Evolutionary conservation across 768 basidiomycete species (phyloP), one percentile per base, ranked within the genome.

Genomic region (Collybiopsis confluens): DNA sequence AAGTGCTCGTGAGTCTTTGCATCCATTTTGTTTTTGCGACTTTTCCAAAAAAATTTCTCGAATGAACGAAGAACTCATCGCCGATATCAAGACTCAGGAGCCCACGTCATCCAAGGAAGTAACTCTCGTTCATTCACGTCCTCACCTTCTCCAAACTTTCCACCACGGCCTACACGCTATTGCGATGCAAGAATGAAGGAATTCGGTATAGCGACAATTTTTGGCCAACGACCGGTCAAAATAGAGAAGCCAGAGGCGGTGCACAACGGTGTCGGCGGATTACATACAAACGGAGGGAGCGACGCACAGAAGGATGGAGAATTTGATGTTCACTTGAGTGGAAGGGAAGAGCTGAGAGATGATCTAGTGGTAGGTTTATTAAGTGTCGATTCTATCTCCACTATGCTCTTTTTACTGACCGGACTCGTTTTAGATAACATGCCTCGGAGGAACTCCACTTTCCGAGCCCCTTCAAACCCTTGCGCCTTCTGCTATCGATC

Each of bases 21-120:
- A 16, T 27, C 23, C 27, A 30, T 11, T 21, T 20, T 11, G n/a
- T 56, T 42, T 41, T 4, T 35, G 26, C 30, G 3, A 13, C 16
- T 33, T 7, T 11, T 58, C n/a, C n/a, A n/a, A n/a, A n/a, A n/a
- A n/a, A n/a, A n/a, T n/a, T n/a, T n/a, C n/a, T n/a, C n/a, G n/a
- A n/a, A n/a, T n/a, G n/a, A n/a, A n/a, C n/a, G n/a, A n/a, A 80
- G 78, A 79, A 52, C 70, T 76, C 56, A 76, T 74, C 0, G 66
- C 70, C 15, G 79, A 80, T 55, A 73, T 78, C 30, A 70, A 71
- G 40, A 70, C 56, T 23, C 52, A 69, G 24, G 54, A 71, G 6
- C 72, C 71, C 56, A 76, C 77, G 1, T 7, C 6, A 0, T 50
- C 57, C 16, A 76, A 75, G 59, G 55, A 57, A 1, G 69, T 79